Conservation (phyloP, 1,139 yeast species). For the Kodamaea alishanica region DNA sequence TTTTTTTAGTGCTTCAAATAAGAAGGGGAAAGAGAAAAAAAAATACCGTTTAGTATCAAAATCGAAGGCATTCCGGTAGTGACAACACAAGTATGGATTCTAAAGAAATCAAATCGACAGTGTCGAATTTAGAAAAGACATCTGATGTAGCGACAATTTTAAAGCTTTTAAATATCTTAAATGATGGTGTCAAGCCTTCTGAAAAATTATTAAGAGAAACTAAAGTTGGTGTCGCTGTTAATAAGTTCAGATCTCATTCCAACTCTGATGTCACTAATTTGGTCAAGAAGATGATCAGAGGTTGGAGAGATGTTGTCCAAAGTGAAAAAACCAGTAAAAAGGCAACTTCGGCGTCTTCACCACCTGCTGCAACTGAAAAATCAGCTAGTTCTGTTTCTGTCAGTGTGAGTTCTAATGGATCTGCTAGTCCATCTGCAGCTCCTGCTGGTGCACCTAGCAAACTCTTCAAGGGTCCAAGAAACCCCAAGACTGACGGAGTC, state of each 20-base stretch:
- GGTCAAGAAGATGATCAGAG: slow-evolving; percentile 77
- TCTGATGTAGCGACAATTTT: slow-evolving; percentile 62
- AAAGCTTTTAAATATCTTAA: slow-evolving; percentile 62
- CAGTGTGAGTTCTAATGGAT: not conserved
- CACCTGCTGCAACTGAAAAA: slow-evolving; percentile 4
- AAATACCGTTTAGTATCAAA: too few species aligned
- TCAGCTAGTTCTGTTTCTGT: slow-evolving; percentile 2
- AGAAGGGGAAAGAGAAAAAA: not conserved
- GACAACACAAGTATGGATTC: slow-evolving; percentile 52
- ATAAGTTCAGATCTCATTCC: slow-evolving; percentile 70
- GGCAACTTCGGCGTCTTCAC: slow-evolving; percentile 10
- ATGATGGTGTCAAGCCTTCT: slow-evolving; percentile 75
- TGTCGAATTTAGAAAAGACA: slow-evolving; percentile 71
- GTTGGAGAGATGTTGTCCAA: slow-evolving; percentile 90
- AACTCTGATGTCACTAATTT: slow-evolving; percentile 63
- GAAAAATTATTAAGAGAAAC: slow-evolving; percentile 85
- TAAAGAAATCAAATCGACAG: slow-evolving; percentile 68
- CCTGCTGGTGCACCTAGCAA: slow-evolving; percentile 15
- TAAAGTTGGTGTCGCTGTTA: slow-evolving; percentile 97
- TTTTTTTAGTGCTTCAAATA: not conserved
- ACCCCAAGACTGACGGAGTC: slow-evolving; percentile 77
- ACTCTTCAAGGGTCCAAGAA: slow-evolving; percentile 54
- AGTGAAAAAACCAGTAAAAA: slow-evolving; percentile 57
- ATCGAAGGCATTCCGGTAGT: not conserved
- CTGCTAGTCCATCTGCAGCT: slow-evolving; percentile 2